phyloP scores from a whole-genome alignment of 495 filamentous ascomycete genomes.

The Oleoguttula mirabilis region DNA sequence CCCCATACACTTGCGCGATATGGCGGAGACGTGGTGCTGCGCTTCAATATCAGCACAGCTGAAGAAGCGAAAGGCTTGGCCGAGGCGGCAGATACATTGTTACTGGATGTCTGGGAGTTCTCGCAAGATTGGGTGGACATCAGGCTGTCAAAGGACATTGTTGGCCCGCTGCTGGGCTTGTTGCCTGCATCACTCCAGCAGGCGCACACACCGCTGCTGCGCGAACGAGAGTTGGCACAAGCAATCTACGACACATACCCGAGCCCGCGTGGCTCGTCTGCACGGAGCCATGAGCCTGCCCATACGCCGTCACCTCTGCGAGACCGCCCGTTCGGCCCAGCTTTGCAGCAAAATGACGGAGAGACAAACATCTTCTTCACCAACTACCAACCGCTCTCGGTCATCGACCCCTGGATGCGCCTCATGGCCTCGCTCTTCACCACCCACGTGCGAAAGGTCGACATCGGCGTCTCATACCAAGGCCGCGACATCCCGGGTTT shows the following conservation, averaged over 20 bases:
- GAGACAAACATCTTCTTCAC: constrained; percentile 67
- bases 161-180: constrained; percentile 69
- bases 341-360: constrained; percentile 27
- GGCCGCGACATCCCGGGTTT: constrained; percentile 74
- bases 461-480: constrained; percentile 70
- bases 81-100: constrained; percentile 59
- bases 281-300: background rate
- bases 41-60: constrained; percentile 63
- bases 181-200: constrained; percentile 64
- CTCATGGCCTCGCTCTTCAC: constrained; percentile 81
- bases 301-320: background rate
- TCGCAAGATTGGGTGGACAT: constrained; percentile 80
- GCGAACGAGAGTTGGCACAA: constrained; percentile 54
- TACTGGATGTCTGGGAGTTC: constrained; percentile 85
- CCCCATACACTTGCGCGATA: constrained; percentile 43
- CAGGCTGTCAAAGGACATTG: constrained; percentile 61
- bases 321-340: constrained; percentile 25
- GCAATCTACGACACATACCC: constrained; percentile 71
- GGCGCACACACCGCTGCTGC: constrained; percentile 63
- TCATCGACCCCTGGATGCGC: constrained; percentile 79
- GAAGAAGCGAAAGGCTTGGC: constrained; percentile 63
- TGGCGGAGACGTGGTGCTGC: constrained; percentile 69
- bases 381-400: constrained; percentile 71
- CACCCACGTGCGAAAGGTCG: constrained; percentile 57
- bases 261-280: constrained; percentile 22